Evolutionary conservation across 306 rosid species (phyloP), one percentile per base, ranked within the genome.

Genomic region (Phaseolus lunatus): DNA sequence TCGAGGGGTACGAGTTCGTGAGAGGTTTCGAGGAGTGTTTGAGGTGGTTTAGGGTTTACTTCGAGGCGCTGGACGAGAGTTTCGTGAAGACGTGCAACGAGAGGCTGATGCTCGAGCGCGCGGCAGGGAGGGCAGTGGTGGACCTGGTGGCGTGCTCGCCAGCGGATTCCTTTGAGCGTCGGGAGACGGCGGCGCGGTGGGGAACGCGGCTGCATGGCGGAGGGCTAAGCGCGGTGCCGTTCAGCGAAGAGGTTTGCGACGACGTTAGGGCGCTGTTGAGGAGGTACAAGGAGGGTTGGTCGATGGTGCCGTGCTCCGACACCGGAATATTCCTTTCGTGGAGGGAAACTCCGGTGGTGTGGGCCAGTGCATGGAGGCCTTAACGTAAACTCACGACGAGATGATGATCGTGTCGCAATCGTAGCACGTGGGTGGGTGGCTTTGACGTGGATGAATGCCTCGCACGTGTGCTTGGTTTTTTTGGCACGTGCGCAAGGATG

Each of bases 281-380:
- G 73, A 90, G 97, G 91, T 92, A 94, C 62, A 92, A 72, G 85
- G 98, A 94, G 2, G 98, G 96, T 3, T 94, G 98, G 97, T 76
- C 95, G 9, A 88, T 94, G 97, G 79, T 78, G 69, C 87, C 83
- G 81, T 83, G 91, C 78, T 68, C 87, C 39, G 80, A 80, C 16
- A 81, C 86, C 84, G 98, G 98, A 82, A 90, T 94, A 82, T 94
- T 94, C 90, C 85, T 94, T 70, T 77, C 92, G 58, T 94, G 98
- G 97, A 94, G 89, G 81, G 92, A 89, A 0, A 90, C 87, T 72
- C 90, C 95, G 80, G 97, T 92, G 85, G 97, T 92, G 79, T 94
- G 98, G 98, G 93, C 93, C 77, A 88, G 97, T 83, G 93, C 93
- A 72, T 94, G 98, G 98, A 82, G 87, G 81, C 95, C 80, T 11